These are phyloP conservation scores for Raphanus raphanistrum DNA, from an alignment of 345 rosid genomes.

Conservation along the genomic window DNA sequence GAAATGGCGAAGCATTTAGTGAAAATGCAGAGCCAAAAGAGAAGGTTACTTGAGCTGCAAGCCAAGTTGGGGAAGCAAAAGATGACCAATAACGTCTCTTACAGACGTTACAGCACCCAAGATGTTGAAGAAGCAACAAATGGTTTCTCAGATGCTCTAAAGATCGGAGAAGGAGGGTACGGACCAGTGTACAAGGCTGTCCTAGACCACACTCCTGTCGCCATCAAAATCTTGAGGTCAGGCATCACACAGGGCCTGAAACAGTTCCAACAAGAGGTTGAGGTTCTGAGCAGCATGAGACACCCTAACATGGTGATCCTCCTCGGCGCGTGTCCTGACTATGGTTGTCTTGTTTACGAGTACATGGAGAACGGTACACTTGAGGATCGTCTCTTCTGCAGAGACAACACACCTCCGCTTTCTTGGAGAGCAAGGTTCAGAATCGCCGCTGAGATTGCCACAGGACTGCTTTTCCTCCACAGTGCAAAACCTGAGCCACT, in stretches of 20 bases:
- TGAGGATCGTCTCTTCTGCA: neutral
- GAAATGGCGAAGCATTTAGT: neutral
- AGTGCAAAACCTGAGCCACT: neutral
- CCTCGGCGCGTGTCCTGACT: neutral
- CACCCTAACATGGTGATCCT: conserved; percentile 1
- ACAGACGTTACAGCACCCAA: neutral
- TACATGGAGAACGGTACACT: neutral
- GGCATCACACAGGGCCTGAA: neutral
- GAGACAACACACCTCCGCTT: neutral
- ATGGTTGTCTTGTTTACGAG: neutral
- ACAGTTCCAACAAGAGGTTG: neutral
- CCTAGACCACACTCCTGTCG: neutral
- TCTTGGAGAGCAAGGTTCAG: neutral
- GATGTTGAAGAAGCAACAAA: neutral
- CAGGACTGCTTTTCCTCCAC: neutral
- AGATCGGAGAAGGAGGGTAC: neutral
- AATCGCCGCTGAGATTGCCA: neutral
- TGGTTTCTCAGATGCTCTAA: neutral
- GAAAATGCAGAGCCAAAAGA: neutral
- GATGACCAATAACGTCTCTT: neutral
- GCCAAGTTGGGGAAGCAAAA: neutral
- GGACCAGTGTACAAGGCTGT: neutral
- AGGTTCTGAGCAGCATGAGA: neutral
- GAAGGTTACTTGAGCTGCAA: neutral
- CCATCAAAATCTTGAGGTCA: neutral